A percentile compares a stretch with the other conserved stretches of the same genome.
phyloP scores from a whole-genome alignment of 2,329 filamentous ascomycete species.

The Hirsutella thompsonii region DNA sequence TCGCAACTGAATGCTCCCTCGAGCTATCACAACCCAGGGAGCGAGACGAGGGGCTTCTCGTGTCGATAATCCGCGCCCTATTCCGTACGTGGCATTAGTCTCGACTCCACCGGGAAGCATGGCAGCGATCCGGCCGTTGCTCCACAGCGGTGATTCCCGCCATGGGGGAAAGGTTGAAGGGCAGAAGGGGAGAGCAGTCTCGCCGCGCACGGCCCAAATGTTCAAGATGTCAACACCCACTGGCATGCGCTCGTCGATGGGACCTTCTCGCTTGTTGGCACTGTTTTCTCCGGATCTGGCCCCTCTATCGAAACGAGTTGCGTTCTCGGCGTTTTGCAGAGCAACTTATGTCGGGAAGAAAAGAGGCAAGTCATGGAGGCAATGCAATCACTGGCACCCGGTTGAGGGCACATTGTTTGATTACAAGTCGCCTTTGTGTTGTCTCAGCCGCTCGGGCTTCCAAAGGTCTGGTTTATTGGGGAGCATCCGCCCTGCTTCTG shows the following conservation, averaged over 20 bases:
- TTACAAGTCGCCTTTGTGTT: not conserved
- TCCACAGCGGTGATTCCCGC: slow-evolving; percentile 1
- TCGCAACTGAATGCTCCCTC: not conserved
- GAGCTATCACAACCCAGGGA: not conserved
- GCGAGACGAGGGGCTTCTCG: not conserved
- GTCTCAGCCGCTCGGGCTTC: not conserved
- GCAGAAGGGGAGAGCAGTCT: not conserved
- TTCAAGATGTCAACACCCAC: not conserved
- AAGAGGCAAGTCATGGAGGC: too few relatives aligned
- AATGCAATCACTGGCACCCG: not conserved
- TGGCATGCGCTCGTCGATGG: not conserved
- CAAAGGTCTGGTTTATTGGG: not conserved
- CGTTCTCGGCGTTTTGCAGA: too few relatives aligned
- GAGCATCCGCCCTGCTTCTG: not conserved
- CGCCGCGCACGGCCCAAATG: slow-evolving; percentile 1
- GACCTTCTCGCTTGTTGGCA: not conserved
- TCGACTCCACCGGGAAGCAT: not conserved
- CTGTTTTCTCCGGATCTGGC: not conserved
- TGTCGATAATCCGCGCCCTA: not conserved
- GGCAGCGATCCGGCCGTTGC: not conserved
- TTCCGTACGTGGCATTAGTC: not conserved
- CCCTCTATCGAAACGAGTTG: too few relatives aligned
- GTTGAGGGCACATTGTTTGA: not conserved
- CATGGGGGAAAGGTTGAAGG: too few relatives aligned
- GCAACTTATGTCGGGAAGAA: too few relatives aligned